A percentile compares a stretch with the other conserved stretches of the same genome.
These are phyloP conservation scores for Coemansia sp. DNA, from an alignment of 192 early-diverging fungal genomes.

Conservation along the genomic window DNA sequence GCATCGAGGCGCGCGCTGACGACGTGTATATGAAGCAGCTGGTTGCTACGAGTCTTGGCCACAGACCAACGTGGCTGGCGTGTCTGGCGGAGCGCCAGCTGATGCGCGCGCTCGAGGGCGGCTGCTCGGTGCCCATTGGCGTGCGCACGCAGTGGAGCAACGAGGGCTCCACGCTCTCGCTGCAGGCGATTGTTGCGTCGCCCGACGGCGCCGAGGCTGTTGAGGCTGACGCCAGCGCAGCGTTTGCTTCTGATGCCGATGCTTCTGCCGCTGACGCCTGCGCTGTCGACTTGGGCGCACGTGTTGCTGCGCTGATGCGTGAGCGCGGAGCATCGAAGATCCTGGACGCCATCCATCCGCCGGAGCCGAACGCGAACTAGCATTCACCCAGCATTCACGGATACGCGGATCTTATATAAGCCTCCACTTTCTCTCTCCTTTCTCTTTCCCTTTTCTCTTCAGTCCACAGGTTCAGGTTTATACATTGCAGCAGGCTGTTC, in stretches of 20 bases:
- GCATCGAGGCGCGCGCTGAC: constrained; percentile 73
- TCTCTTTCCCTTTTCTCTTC: background rate
- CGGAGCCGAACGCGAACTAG: background rate
- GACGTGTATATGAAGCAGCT: constrained; percentile 58
- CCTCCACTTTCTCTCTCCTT: background rate
- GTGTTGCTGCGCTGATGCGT: constrained; percentile 53
- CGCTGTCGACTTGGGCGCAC: constrained; percentile 53
- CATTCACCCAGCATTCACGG: no score
- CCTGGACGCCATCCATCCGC: constrained; percentile 52
- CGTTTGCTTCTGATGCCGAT: background rate
- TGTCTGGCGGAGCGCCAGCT: constrained; percentile 83
- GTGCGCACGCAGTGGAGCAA: constrained; percentile 64
- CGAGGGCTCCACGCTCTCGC: constrained; percentile 25
- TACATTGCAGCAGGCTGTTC: no score
- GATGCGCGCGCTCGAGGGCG: constrained; percentile 90
- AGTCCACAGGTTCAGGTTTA: no score
- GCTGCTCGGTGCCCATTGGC: constrained; percentile 94
- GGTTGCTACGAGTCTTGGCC: constrained; percentile 57
- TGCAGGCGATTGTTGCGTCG: constrained; percentile 72
- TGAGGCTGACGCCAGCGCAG: constrained; percentile 39
- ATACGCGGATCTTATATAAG: no score
- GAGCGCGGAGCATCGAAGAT: constrained; percentile 58
- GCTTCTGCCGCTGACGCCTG: constrained; percentile 4
- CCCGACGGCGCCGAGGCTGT: constrained; percentile 74
- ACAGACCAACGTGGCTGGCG: constrained; percentile 62